Evolutionary conservation across 352 stramenopile genomes (phyloP), one percentile per base, ranked within the genome.

Genomic region (Vaucheria bursata): DNA sequence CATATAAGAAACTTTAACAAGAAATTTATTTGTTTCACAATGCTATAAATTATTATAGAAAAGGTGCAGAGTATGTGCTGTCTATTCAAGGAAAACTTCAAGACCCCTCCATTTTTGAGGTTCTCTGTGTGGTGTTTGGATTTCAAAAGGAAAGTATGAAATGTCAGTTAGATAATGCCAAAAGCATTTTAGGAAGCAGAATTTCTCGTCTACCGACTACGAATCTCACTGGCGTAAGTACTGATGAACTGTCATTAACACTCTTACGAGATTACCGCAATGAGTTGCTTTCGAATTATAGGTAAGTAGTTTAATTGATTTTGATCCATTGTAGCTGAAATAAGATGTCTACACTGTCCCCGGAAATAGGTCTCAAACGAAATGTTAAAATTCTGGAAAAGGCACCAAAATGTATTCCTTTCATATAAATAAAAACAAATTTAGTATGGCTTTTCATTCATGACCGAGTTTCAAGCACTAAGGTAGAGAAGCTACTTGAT

Each of bases 211-310:
- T 68, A 2, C 31, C 34, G 53, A 7, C 8, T 31, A 34, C 8
- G 53, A 34, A 34, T 2, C 31, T 2, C 2, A 34, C 2, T 2
- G 53, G 53, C 53, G 53, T 31, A 31, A 7, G 2, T 2, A 7
- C 8, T 31, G 31, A 7, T 31, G 53, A 7, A 34, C 31, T 34
- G 53, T 31, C 53, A 34, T 34, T 68, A 34, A 31, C 37, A 34
- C 34, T 37, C 36, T 64, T 82, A 32, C 59, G 71, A 59, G 72
- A 67, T 25, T 82, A 68, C 35, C 77, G 66, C 35, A 73, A 73
- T 34, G 77, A 82, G 71, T 65, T 82, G n/a, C 53, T 78, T 59
- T 73, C 72, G 37, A 82, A 82, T 64, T 82, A 82, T 73, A 53
- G 34, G 25, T 73, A 73, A 12, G 75, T 52, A 73, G 73, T 68